Base-by-base conservation (phyloP, 176 grass and related monocot genomes). In the Eremochloa ophiuroides region DNA sequence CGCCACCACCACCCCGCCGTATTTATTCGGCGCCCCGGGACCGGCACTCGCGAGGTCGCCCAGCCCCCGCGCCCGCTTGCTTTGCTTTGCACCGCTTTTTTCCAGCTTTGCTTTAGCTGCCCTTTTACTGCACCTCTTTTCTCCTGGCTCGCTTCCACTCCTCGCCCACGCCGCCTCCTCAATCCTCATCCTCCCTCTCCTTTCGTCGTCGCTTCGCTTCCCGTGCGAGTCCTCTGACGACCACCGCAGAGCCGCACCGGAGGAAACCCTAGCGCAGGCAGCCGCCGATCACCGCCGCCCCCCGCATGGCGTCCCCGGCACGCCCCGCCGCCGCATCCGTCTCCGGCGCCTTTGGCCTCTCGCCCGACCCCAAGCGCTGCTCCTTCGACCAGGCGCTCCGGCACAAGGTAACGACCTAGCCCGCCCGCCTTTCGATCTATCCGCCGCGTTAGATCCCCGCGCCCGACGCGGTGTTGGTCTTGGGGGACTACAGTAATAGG, bases 301-400 rank as follows among this genome's bases (percentile, higher is more conserved):
- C 16, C 3, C 11, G 41, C 61, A 87, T 86, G 86, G 83, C 78
- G 67, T 78, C 91, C 34, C 87, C 85, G 72, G 84, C 91, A 55
- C 85, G 71, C 13, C 91, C 82, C 23, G 61, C 87, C 2, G 66
- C 80, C 16, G 66, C 56, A 8, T 87, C 87, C 81, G 53, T 73
- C 79, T 86, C 88, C 48, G 83, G 47, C 79, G 39, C 88, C 79
- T 90, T 90, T 79, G 88, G 88, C 67, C 75, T 87, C 10, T 11
- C 88, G 66, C 43, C 81, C 43, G 87, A 85, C 73, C 85, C 74
- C 59, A 71, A 84, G 4, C 88, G 88, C 1, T 90, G 83, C 88
- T 86, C 88, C 79, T 83, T 86, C 74, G 83, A 86, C 83, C 83
- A 86, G 30, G 37, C 83, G 83, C 79, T 85, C 60, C 61, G 83